These are phyloP conservation scores for Astrocystis sublimbata DNA, from an alignment of 495 filamentous ascomycete species.

Conservation along the genomic window DNA sequence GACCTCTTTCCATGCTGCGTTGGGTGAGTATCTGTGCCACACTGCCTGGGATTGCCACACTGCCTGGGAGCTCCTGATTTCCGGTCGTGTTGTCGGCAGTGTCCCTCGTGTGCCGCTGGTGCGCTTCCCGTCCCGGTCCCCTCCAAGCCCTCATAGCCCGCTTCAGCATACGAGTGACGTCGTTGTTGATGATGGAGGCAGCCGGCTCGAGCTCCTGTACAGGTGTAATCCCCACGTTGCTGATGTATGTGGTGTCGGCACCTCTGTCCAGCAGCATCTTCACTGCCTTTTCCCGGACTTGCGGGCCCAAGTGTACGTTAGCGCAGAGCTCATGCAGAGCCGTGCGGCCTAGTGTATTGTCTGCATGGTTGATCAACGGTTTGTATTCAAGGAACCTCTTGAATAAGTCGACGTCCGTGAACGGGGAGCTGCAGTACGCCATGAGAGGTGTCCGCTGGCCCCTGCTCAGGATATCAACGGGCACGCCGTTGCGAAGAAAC, in stretches of 20 bases:
- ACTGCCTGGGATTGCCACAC: no score
- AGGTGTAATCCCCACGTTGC: background rate
- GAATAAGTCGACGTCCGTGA: background rate
- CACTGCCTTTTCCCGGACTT: conserved; percentile 2
- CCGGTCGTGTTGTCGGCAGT: no score
- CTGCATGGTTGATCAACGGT: background rate
- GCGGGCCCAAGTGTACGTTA: background rate
- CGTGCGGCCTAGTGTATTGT: background rate
- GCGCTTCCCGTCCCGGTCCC: background rate
- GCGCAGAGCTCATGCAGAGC: conserved; percentile 5
- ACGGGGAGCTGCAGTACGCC: background rate
- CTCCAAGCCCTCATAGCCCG: background rate
- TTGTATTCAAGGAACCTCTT: background rate
- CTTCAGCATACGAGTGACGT: background rate
- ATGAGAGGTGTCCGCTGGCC: background rate
- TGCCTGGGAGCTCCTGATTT: no score
- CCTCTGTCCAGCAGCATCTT: background rate
- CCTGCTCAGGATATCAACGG: background rate
- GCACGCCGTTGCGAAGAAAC: background rate
- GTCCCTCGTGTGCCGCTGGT: no score
- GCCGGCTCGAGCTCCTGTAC: background rate
- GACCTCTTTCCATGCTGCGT: no score
- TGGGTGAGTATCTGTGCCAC: no score
- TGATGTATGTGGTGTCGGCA: background rate
- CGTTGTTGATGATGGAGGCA: background rate